Percentiles rank a stretch among this genome's conserved stretches.
phyloP scores from a whole-genome alignment of 176 grass and related monocot species.

The Paspalum vaginatum region DNA sequence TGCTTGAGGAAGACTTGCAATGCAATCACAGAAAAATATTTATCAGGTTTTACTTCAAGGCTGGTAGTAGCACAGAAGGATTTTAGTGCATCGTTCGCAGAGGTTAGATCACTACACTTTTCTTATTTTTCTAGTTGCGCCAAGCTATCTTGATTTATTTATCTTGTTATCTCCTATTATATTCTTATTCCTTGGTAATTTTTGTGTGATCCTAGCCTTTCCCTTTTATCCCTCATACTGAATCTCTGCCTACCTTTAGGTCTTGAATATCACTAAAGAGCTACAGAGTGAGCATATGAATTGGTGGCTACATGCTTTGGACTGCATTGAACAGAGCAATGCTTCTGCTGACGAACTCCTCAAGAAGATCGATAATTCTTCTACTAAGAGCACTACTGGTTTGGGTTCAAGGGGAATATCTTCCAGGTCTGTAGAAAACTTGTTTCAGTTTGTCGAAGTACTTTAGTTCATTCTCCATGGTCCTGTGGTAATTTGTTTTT shows the following conservation, averaged over 20 bases:
- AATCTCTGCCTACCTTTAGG: constrained; percentile 48
- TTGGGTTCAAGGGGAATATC: constrained; percentile 65
- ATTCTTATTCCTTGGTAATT: constrained; percentile 13
- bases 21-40: constrained; percentile 76
- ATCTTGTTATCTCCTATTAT: constrained; percentile 20
- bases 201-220: constrained; percentile 11
- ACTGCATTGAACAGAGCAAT: constrained; percentile 70
- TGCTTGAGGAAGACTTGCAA: constrained; percentile 86
- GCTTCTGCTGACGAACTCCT: constrained; percentile 65
- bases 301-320: constrained; percentile 88
- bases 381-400: constrained; percentile 69
- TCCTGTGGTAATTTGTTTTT: constrained; percentile 13
- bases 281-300: constrained; percentile 54
- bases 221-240: constrained; percentile 10
- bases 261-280: constrained; percentile 62
- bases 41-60: constrained; percentile 73
- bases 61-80: constrained; percentile 70
- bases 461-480: constrained; percentile 29
- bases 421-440: constrained; percentile 64
- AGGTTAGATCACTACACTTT: constrained; percentile 48
- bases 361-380: constrained; percentile 78
- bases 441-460: constrained; percentile 18
- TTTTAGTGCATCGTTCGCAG: constrained; percentile 67
- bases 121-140: constrained; percentile 17
- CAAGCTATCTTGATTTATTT: constrained; percentile 28